A percentile compares a stretch with the other conserved stretches of the same genome.
phyloP scores from a whole-genome alignment of 2,329 filamentous ascomycete species.

The Xylaria sp. region DNA sequence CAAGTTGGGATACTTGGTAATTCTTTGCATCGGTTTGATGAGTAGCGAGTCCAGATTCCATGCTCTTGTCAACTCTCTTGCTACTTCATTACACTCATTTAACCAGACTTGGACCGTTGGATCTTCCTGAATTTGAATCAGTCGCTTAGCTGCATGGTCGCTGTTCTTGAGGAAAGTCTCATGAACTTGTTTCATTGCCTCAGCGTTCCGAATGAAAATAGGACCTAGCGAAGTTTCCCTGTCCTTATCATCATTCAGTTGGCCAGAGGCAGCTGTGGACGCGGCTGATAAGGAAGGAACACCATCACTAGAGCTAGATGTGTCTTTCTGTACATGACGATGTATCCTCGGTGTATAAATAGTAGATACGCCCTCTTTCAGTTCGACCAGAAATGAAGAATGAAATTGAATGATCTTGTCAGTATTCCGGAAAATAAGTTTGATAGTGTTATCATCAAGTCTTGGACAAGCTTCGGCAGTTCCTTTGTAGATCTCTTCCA shows the following conservation, averaged over 20 bases:
- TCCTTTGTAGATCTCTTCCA: constrained; percentile 96
- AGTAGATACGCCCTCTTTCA: constrained; percentile 79
- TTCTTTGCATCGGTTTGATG: constrained; percentile 94
- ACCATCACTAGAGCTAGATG: constrained; percentile 49
- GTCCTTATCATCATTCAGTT: constrained; percentile 58
- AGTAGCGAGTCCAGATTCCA: constrained; percentile 97
- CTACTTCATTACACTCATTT: constrained; percentile 89
- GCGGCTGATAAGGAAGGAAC: constrained; percentile 34
- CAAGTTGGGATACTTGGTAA: constrained; percentile 91
- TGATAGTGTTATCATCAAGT: constrained; percentile 82
- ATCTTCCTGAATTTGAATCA: constrained; percentile 68
- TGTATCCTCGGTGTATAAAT: constrained; percentile 73
- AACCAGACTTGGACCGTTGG: constrained; percentile 80
- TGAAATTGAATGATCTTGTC: constrained; percentile 91
- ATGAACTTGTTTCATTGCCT: constrained; percentile 65
- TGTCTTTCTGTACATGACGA: constrained; percentile 49
- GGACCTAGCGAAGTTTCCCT: constrained; percentile 59
- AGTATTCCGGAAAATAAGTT: constrained; percentile 89
- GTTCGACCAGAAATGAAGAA: constrained; percentile 74
- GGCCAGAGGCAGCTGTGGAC: constrained; percentile 46
- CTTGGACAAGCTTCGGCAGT: constrained; percentile 83
- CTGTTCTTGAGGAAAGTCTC: constrained; percentile 68
- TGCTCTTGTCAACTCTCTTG: constrained; percentile 87
- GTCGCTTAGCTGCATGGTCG: constrained; percentile 64
- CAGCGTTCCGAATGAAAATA: constrained; percentile 61